These are phyloP conservation scores for Micromonas commoda DNA, from an alignment of 139 green algal species.

Conservation along the genomic window DNA sequence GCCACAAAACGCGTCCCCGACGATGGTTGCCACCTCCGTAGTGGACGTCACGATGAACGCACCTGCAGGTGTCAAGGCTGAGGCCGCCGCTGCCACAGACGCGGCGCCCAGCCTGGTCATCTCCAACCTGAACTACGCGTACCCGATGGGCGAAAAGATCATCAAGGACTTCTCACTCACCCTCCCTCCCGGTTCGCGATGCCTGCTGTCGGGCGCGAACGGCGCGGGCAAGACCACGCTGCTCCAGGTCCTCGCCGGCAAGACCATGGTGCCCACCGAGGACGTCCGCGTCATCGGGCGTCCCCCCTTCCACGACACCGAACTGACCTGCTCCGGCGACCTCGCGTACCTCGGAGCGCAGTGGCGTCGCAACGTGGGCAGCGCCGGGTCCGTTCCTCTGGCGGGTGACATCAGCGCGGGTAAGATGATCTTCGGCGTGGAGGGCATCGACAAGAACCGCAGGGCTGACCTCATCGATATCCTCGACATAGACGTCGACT, in stretches of 20 bases:
- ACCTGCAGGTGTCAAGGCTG: too few relatives aligned
- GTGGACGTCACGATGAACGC: too few relatives aligned
- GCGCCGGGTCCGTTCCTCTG: constrained; percentile 70
- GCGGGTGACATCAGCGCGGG: constrained; percentile 81
- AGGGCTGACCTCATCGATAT: constrained; percentile 44
- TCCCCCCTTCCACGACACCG: constrained; percentile 85
- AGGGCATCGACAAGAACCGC: constrained; percentile 31
- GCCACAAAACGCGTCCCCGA: too few relatives aligned
- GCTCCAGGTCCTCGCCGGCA: constrained; percentile 84
- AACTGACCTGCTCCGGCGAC: constrained; percentile 65
- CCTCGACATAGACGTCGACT: constrained; percentile 77
- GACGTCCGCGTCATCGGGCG: constrained; percentile 66
- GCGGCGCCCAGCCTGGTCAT: too few relatives aligned
- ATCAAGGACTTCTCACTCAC: constrained; percentile 52
- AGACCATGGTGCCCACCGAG: constrained; percentile 87
- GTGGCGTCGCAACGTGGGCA: constrained; percentile 82
- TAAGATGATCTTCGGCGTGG: constrained; percentile 72
- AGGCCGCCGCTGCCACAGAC: too few relatives aligned
- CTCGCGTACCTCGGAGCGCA: constrained; percentile 89
- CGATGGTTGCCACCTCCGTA: too few relatives aligned
- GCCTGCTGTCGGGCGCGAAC: constrained; percentile 88
- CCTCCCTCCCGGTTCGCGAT: constrained; percentile 66
- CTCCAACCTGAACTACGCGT: constrained; percentile 16
- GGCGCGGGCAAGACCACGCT: constrained; percentile 88
- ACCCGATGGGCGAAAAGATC: constrained; percentile 26